Evolutionary conservation across 140 eudicot species (phyloP), one percentile per base, ranked within the genome.

Genomic region (Flaveria floridana): DNA sequence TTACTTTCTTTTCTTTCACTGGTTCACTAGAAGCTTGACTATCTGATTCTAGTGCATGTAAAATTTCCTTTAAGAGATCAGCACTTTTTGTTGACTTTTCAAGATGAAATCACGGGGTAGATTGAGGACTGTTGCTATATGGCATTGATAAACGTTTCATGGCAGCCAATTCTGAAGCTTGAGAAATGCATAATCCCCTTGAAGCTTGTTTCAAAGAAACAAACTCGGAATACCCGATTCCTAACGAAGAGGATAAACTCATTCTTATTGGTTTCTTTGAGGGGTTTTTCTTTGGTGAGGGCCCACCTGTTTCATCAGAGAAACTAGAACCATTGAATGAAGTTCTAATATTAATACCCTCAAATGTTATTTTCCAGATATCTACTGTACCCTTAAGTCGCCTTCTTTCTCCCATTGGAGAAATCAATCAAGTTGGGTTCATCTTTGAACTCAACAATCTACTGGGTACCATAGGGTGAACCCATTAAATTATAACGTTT

Each of bases 91-190:
- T 48, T 64, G 79, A 21, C 55, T 30, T 81, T 46, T 68, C 78
- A 70, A 69, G 53, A 58, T 73, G 39, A 61, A 72, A n/a, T 7
- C 62, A 67, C 68, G 88, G 80, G 50, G 86, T 83, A 39, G 91
- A 86, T 56, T 81, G 80, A 53, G 86, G 76, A 68, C 89, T 85
- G 61, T 84, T 84, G 76, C 70, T 76, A 15, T 84, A 70, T 6
- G 86, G 79, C 89, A 80, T 82, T 18, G 94, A 81, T 46, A 68
- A 64, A 15, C 97, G 79, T 77, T 83, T 90, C 74, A 85, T 69
- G 55, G 97, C 96, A 57, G 99, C 99, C 95, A 87, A 88, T 82
- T 94, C 99, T 15, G 99, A 93, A 57, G 99, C 99, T 81, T 94
- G 99, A 25, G 99, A 88, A 69, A 94, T 89, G 82, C 97, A 88